phyloP scores from a whole-genome alignment of 345 rosid genomes.

The Turnera subulata region DNA sequence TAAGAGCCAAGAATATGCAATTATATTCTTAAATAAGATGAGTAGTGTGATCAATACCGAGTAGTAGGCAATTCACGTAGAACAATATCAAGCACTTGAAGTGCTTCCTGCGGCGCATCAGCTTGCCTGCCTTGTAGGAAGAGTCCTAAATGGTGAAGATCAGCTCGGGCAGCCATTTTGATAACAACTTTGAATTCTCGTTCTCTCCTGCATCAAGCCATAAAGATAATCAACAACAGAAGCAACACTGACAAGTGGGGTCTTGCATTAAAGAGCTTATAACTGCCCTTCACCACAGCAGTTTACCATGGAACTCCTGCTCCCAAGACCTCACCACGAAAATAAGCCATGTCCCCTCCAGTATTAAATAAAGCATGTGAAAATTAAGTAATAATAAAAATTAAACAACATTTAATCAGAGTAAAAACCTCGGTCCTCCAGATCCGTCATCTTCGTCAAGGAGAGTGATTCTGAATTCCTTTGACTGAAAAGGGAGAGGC shows the following conservation, averaged over 20 bases:
- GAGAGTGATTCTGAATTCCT: constrained; percentile 69
- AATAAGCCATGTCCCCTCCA: too few species aligned
- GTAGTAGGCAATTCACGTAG: constrained; percentile 84
- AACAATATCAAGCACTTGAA: constrained; percentile 97
- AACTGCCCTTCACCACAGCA: too few species aligned
- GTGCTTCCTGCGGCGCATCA: constrained; percentile 97
- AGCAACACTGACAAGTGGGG: too few species aligned
- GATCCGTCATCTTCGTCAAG: constrained; percentile 83
- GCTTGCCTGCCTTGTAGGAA: constrained; percentile 85
- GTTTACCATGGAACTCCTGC: too few species aligned
- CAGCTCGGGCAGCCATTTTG: constrained; percentile 87
- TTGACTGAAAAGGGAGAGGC: constrained; percentile 71
- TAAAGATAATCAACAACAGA: not conserved
- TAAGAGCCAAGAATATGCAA: not conserved
- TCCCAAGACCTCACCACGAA: too few species aligned
- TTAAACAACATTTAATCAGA: not conserved
- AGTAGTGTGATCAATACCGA: constrained; percentile 7
- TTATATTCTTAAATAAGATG: not conserved
- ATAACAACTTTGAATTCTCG: constrained; percentile 68
- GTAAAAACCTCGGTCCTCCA: constrained; percentile 57
- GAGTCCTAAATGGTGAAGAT: constrained; percentile 76
- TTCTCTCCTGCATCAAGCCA: constrained; percentile 53
- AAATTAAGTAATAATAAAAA: too few species aligned
- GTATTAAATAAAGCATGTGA: too few species aligned
- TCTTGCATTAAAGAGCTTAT: too few species aligned